Conservation (phyloP, 495 filamentous ascomycete species). For the Sabuloglossum arenarium region DNA sequence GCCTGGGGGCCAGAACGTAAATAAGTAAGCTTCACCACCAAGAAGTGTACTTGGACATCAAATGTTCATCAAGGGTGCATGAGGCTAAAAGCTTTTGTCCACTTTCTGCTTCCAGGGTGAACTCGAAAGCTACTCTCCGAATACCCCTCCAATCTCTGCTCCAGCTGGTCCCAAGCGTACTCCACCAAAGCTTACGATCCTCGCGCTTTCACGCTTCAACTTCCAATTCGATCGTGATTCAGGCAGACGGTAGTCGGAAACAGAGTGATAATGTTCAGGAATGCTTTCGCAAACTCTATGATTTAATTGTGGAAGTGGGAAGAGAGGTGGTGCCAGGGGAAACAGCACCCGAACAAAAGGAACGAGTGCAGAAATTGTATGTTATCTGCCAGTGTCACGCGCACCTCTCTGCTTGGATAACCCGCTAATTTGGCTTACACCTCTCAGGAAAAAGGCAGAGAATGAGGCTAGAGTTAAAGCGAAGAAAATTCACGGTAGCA, state of each 20-base stretch:
- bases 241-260: conserved; percentile 43
- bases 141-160: conserved; percentile 35
- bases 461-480: conserved; percentile 44
- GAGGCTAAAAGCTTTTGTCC: not conserved
- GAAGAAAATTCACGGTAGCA: conserved; percentile 62
- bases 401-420: not conserved
- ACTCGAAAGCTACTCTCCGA: conserved; percentile 73
- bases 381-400: conserved; percentile 12
- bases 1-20: conserved; percentile 88
- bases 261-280: conserved; percentile 42
- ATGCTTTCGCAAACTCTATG: conserved; percentile 40
- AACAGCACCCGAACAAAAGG: conserved; percentile 34
- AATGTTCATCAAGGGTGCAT: not conserved
- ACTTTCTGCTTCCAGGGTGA: conserved; percentile 36
- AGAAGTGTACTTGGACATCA: not conserved
- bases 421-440: not conserved
- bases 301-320: conserved; percentile 32
- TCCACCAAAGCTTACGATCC: conserved; percentile 39
- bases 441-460: conserved; percentile 42
- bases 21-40: conserved; percentile 46
- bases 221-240: conserved; percentile 42
- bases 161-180: conserved; percentile 39
- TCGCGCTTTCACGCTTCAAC: conserved; percentile 50
- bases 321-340: conserved; percentile 38
- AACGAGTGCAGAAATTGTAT: conserved; percentile 44